A percentile compares a stretch with the other conserved stretches of the same genome.
Conservation (phyloP, 2,329 filamentous ascomycete species). For the Penicillium sclerotiorum region DNA sequence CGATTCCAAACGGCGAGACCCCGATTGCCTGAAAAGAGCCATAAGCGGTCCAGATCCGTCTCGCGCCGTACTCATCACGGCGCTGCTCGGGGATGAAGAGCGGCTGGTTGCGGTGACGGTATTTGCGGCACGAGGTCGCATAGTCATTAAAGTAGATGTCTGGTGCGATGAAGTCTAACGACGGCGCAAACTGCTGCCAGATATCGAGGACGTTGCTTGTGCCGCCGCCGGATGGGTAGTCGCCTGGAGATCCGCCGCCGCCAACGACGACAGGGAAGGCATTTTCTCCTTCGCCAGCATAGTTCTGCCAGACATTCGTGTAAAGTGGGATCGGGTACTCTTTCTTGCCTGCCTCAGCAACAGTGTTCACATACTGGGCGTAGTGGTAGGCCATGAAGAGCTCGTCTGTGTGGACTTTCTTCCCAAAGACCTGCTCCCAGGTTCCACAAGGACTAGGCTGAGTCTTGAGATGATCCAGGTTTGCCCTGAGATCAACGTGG, state of each 20-base stretch:
- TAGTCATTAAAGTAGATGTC: conserved; percentile 55
- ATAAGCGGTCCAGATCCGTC: conserved; percentile 44
- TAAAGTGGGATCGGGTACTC: conserved; percentile 49
- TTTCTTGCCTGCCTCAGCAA: conserved; percentile 46
- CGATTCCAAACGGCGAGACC: conserved; percentile 45
- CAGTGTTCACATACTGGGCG: conserved; percentile 44
- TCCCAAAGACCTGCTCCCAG: conserved; percentile 48
- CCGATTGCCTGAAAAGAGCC: conserved; percentile 41
- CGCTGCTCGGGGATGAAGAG: conserved; percentile 54
- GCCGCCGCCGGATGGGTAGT: conserved; percentile 53
- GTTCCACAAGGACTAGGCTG: conserved; percentile 21
- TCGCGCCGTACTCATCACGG: conserved; percentile 47
- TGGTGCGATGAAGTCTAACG: conserved; percentile 51
- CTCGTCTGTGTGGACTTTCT: conserved; percentile 43
- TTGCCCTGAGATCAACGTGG: conserved; percentile 26
- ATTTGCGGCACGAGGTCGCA: conserved; percentile 42
- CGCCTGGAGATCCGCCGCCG: conserved; percentile 47
- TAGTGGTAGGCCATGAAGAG: conserved; percentile 55
- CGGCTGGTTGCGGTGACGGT: conserved; percentile 46
- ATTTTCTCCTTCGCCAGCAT: conserved; percentile 35
- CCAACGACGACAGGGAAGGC: conserved; percentile 43
- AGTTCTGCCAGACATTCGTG: conserved; percentile 53
- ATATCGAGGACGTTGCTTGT: conserved; percentile 49
- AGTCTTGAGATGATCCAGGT: conserved; percentile 31
- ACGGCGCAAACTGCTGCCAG: conserved; percentile 48